Percentiles rank a stretch among this genome's conserved stretches.
phyloP scores from a whole-genome alignment of 2,329 filamentous ascomycete species.

The Ophiognomonia clavigignenti-juglandacearum region DNA sequence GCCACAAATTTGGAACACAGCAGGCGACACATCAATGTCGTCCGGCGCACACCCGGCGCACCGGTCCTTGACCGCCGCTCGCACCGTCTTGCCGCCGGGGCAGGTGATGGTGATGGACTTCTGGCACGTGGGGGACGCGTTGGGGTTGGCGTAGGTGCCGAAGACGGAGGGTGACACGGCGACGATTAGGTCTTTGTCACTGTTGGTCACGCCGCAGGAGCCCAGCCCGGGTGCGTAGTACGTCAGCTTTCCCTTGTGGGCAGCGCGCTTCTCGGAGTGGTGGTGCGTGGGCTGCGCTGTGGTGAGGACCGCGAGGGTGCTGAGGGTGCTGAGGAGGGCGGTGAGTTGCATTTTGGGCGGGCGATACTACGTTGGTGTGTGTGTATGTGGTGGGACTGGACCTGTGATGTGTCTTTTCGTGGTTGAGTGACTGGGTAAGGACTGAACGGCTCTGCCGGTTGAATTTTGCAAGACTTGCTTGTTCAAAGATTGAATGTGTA shows the following conservation, averaged over 20 bases:
- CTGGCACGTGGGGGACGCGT: slow-evolving; percentile 8
- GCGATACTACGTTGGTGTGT: neutral
- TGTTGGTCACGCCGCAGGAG: slow-evolving; percentile 7
- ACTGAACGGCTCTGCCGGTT: neutral
- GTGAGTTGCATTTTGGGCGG: slow-evolving; percentile 3
- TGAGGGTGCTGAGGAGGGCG: neutral
- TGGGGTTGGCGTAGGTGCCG: slow-evolving; percentile 9
- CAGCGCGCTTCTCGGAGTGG: neutral
- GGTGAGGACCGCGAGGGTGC: slow-evolving; percentile 1
- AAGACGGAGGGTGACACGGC: slow-evolving; percentile 3
- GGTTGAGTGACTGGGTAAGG: neutral
- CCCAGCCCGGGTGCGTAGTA: slow-evolving; percentile 8
- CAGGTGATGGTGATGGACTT: slow-evolving; percentile 4
- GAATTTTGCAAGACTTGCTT: neutral
- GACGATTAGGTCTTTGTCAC: slow-evolving; percentile 3
- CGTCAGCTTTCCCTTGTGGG: slow-evolving; percentile 9
- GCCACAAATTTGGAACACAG: slow-evolving; percentile 5
- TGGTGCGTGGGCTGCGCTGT: neutral
- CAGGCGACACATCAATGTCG: slow-evolving; percentile 11
- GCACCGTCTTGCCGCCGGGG: slow-evolving; percentile 9
- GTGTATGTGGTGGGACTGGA: neutral
- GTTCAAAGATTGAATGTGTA: neutral
- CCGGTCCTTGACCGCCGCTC: slow-evolving; percentile 7
- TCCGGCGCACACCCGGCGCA: slow-evolving; percentile 3
- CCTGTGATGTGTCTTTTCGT: neutral